These are phyloP conservation scores for Alternaria alternata DNA, from an alignment of 2,329 filamentous ascomycete genomes.

Conservation along the genomic window DNA sequence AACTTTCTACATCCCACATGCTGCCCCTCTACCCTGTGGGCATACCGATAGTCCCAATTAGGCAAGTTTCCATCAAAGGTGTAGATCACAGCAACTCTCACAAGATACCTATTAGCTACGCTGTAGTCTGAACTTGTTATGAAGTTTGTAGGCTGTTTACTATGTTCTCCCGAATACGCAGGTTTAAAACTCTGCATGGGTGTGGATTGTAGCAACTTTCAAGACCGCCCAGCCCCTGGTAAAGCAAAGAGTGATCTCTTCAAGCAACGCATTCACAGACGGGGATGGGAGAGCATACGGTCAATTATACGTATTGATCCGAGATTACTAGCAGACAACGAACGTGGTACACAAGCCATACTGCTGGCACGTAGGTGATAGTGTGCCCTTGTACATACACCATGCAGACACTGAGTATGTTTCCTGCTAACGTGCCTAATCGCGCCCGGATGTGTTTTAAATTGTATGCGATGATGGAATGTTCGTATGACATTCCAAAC, in stretches of 20 bases:
- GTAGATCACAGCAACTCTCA: neutral
- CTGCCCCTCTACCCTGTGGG: neutral
- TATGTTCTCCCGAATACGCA: neutral
- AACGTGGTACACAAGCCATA: neutral
- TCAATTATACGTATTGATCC: neutral
- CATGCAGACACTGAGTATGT: neutral
- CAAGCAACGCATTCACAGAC: neutral
- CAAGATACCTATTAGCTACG: neutral
- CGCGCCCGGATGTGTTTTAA: neutral
- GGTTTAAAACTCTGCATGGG: neutral
- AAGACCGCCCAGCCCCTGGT: neutral
- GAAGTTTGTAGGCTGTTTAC: neutral
- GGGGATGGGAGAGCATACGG: too few species aligned
- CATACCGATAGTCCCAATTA: neutral
- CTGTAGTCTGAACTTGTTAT: neutral
- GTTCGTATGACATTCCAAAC: neutral
- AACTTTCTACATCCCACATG: neutral
- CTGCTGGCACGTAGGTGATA: neutral
- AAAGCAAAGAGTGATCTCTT: neutral
- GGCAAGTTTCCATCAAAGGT: neutral
- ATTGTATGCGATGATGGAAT: neutral
- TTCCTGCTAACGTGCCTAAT: neutral
- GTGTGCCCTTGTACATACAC: neutral
- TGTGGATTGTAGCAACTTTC: neutral
- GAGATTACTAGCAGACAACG: neutral